Evolutionary conservation across 1,139 yeast genomes (phyloP), one percentile per base, ranked within the genome.

Genomic region (Pichia terricola): DNA sequence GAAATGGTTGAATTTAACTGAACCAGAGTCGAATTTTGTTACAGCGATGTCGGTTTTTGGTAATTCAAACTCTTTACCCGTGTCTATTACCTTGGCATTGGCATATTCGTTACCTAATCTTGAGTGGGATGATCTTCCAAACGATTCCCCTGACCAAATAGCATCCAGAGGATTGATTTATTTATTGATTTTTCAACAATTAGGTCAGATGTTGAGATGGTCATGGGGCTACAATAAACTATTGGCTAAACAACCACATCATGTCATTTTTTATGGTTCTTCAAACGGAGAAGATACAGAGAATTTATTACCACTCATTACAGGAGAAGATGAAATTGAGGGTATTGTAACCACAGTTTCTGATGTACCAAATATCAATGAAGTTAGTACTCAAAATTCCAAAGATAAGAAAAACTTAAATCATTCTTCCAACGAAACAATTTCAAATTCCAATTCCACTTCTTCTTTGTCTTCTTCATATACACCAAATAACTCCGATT

Each of bases 11-110:
- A 60, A 62, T 6, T 68, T 85, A 54, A 78, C 79, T 52, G 70
- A 66, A 34, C 77, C 84, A 1, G 94, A 85, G 61, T 57, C 81
- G 7, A 83, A 84, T 63, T 85, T 81, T 56, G 94, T 85, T 40
- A 82, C 88, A 27, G 94, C 94, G 5, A 84, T 85, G 91, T 85
- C 87, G 0, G 94, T 83, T 16, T 85, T 85, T 63, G 94, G 94
- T 41, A 85, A 85, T 62, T 80, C 88, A 37, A 83, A 83, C 61
- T 79, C 87, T 5, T 67, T 82, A 46, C 89, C 91, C 1, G 94
- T 81, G n/a, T 81, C 87, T 4, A 68, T 80, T 47, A 82, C 89
- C 4, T 70, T 83, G 46, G 73, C 84, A 2, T 68, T 83, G 51
- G 83, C 89, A 2, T 79, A 79, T 60, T 75, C 89, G 0, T 66